phyloP scores from a whole-genome alignment of 495 filamentous ascomycete species.

The Trichoderma gamsii region DNA sequence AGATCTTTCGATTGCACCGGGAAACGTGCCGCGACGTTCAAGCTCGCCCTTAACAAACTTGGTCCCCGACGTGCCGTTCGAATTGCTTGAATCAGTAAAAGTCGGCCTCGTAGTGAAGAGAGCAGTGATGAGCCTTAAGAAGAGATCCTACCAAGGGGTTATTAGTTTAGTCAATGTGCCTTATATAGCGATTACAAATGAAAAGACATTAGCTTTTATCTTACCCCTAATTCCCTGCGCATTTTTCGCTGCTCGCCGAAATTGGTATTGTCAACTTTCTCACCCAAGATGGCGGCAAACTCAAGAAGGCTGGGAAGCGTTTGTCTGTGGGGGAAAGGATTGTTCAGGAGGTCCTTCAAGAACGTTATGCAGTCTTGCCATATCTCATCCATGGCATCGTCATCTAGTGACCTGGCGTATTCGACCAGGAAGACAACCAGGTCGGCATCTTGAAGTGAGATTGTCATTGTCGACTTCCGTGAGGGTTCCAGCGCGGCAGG shows the following conservation, averaged over 20 bases:
- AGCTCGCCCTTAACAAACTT: slow-evolving; percentile 22
- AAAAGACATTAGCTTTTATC: slow-evolving; percentile 27
- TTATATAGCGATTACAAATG: not conserved
- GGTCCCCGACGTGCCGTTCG: slow-evolving; percentile 22
- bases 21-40: slow-evolving; percentile 24
- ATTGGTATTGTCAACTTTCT: slow-evolving; percentile 95
- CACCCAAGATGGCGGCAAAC: slow-evolving; percentile 80
- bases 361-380: slow-evolving; percentile 94
- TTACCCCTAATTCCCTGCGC: slow-evolving; percentile 83
- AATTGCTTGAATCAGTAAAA: slow-evolving; percentile 46
- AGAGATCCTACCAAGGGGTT: slow-evolving; percentile 63
- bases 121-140: slow-evolving; percentile 78
- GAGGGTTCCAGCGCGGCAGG: slow-evolving; percentile 69
- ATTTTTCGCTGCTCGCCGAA: slow-evolving; percentile 94
- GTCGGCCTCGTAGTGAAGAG: slow-evolving; percentile 84
- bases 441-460: slow-evolving; percentile 72
- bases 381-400: slow-evolving; percentile 99
- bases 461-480: slow-evolving; percentile 80
- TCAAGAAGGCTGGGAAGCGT: slow-evolving; percentile 81
- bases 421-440: slow-evolving; percentile 82
- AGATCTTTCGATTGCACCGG: slow-evolving; percentile 38
- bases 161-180: slow-evolving; percentile 26
- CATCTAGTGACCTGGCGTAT: slow-evolving; percentile 83
- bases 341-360: slow-evolving; percentile 79
- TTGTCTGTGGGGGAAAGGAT: slow-evolving; percentile 91